Evolutionary conservation across 441 rosid genomes (phyloP), one percentile per base, ranked within the genome.

Genomic region (Caryocar brasiliense): DNA sequence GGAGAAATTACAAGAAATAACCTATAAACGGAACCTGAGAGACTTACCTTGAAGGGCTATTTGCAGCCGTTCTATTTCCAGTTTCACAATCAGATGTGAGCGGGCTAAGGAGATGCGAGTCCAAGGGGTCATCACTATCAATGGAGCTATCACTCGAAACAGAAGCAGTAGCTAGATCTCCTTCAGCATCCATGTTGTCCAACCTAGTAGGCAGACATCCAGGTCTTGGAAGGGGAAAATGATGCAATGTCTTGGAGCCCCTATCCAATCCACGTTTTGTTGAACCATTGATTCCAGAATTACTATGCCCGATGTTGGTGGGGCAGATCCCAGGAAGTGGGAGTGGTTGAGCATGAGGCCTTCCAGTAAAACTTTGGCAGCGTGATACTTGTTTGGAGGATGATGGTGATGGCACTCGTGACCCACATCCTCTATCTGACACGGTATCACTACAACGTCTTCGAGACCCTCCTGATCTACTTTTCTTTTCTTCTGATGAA

Each of bases 291-390:
- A 67, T 65, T 41, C 67, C 86, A 35, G 79, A 72, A 64, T 75
- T 73, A 60, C 62, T 65, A 7, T 67, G 69, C 19, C 46, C 66
- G n/a, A 71, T 58, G 7, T 50, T 41, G 28, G 63, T 47, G 51
- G 58, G 67, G 52, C 67, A 71, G 39, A 54, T 41, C 42, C 23
- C 67, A 61, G 90, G 90, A 54, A 77, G 77, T 45, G 90, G 90
- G 61, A 80, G 90, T 48, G 90, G 90, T 28, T 79, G 82, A n/a
- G 90, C 82, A 58, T 20, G 67, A 65, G 82, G 63, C 65, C 86
- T 73, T 63, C 66, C 86, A 4, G 69, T 74, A 64, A 82, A 82
- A 58, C 90, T 82, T 69, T 77, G 86, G 68, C 86, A 82, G 11
- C 82, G 73, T 8, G 82, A 58, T 51, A 80, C 86, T 40, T 61